Percentiles rank a stretch among this genome's conserved stretches.
phyloP scores from a whole-genome alignment of 2,329 filamentous ascomycete genomes.

The Aquanectria penicillioides region DNA sequence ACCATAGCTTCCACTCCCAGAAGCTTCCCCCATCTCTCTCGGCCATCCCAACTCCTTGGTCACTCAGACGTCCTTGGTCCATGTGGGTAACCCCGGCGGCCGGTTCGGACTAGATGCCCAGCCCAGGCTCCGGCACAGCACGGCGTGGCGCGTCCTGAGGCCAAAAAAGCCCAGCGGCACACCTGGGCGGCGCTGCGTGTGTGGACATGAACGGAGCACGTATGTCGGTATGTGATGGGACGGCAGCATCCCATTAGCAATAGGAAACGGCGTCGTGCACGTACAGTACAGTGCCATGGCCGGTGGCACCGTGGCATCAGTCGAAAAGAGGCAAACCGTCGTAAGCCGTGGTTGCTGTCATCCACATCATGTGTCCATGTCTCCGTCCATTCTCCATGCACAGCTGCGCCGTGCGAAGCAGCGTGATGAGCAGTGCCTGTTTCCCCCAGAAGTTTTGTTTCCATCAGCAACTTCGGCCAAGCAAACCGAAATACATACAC shows the following conservation, averaged over 20 bases:
- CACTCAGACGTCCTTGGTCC: not conserved
- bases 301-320: slow-evolving; percentile 16
- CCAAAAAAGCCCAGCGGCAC: too few species aligned
- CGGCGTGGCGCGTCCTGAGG: too few species aligned
- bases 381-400: not conserved
- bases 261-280: not conserved
- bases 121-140: slow-evolving; percentile 6
- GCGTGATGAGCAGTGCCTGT: too few species aligned
- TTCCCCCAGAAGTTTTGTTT: too few species aligned
- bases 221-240: slow-evolving; percentile 9
- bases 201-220: too few species aligned
- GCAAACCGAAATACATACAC: too few species aligned
- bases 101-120: slow-evolving; percentile 12
- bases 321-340: slow-evolving; percentile 1
- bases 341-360: not conserved
- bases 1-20: too few species aligned
- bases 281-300: not conserved
- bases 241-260: not conserved
- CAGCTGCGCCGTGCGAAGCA: too few species aligned
- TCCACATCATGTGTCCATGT: slow-evolving; percentile 1
- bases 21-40: slow-evolving; percentile 12
- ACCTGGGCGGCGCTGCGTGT: too few species aligned
- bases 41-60: slow-evolving; percentile 18
- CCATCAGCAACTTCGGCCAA: too few species aligned
- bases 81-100: slow-evolving; percentile 14